phyloP scores from a whole-genome alignment of 345 rosid genomes.

The Geranium rotundifolium region DNA sequence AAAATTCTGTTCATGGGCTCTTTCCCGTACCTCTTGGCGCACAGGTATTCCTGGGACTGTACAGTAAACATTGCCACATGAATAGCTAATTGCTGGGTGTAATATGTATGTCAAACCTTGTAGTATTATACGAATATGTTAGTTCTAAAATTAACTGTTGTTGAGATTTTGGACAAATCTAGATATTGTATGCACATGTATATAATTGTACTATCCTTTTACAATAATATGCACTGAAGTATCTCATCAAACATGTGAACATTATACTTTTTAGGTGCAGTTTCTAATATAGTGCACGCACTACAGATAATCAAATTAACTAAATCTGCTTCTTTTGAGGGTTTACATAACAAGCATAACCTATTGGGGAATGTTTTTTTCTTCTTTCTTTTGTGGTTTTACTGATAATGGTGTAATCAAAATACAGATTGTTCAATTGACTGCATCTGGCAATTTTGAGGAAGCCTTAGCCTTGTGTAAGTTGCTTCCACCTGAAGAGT shows the following conservation, averaged over 20 bases:
- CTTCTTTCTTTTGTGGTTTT: not conserved
- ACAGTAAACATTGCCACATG: not conserved
- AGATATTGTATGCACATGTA: not conserved
- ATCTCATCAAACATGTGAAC: too few species aligned
- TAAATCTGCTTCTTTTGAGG: not conserved
- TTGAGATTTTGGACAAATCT: not conserved
- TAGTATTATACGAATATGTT: too few species aligned
- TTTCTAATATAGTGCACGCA: not conserved
- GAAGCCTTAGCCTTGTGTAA: constrained; percentile 96
- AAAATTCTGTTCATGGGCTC: constrained; percentile 67
- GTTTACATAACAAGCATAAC: not conserved
- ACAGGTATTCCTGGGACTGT: constrained; percentile 44
- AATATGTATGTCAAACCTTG: too few species aligned
- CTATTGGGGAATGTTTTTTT: not conserved
- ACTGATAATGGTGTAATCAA: constrained; percentile 14
- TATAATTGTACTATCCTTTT: not conserved
- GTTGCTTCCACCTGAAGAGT: constrained; percentile 90
- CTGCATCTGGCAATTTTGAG: constrained; percentile 96
- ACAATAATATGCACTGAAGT: not conserved
- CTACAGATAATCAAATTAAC: not conserved
- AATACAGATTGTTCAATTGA: constrained; percentile 87
- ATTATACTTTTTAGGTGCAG: not conserved
- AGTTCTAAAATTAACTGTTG: not conserved
- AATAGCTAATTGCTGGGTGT: too few species aligned
- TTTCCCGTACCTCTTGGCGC: constrained; percentile 98